These are phyloP conservation scores for Calycina herbarum DNA, from an alignment of 2,329 filamentous ascomycete species.

Conservation along the genomic window DNA sequence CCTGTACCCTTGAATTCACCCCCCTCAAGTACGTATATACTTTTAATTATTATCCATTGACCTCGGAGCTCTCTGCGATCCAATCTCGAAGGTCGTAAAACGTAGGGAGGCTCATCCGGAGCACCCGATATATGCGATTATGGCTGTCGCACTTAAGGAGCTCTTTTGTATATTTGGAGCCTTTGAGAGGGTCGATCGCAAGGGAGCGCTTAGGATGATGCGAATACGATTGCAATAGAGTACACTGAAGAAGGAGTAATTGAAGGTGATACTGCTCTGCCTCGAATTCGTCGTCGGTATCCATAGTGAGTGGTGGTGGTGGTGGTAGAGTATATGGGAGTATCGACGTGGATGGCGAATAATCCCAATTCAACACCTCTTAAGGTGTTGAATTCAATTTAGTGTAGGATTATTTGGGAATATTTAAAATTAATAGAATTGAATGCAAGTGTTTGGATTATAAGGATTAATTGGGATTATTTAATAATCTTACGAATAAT, in stretches of 20 bases:
- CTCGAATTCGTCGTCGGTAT: too few relatives aligned
- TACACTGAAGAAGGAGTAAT: not conserved
- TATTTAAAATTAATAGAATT: too few relatives aligned
- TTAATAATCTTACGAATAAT: too few relatives aligned
- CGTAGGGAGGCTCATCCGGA: not conserved
- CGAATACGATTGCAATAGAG: not conserved
- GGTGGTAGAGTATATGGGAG: too few relatives aligned
- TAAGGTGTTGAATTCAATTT: too few relatives aligned
- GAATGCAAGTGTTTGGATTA: too few relatives aligned
- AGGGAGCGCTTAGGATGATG: not conserved
- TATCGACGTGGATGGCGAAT: too few relatives aligned
- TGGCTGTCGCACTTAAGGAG: not conserved
- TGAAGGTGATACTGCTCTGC: too few relatives aligned
- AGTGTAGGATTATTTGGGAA: too few relatives aligned
- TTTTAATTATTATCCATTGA: not conserved
- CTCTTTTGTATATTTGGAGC: not conserved
- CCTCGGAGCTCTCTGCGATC: not conserved
- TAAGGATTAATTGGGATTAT: too few relatives aligned
- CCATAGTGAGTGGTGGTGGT: too few relatives aligned
- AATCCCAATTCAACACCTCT: too few relatives aligned
- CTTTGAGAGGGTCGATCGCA: not conserved
- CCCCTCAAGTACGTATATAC: not conserved
- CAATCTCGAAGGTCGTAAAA: not conserved
- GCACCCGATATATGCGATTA: not conserved
- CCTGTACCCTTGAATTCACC: not conserved